Conservation (phyloP, 345 rosid species). For the Eutrema heterophyllum region DNA sequence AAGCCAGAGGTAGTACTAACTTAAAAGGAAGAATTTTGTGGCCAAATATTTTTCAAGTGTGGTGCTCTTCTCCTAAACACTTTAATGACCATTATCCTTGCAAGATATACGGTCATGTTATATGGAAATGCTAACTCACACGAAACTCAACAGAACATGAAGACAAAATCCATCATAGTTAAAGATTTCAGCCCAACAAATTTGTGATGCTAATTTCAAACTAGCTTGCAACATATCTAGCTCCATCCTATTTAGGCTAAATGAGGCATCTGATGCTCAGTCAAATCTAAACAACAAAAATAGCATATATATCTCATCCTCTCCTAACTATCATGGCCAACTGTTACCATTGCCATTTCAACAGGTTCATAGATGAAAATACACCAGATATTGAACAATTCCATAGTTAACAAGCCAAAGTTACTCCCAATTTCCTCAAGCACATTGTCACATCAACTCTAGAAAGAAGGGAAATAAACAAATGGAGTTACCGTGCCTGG, state of each 20-base stretch:
- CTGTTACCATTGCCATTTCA: slow-evolving; percentile 2
- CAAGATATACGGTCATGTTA: not conserved
- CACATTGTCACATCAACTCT: not conserved
- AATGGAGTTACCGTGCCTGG: slow-evolving; percentile 86
- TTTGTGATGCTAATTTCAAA: not conserved
- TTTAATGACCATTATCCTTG: not conserved
- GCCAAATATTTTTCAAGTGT: not conserved
- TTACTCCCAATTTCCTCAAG: not conserved
- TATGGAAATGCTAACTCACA: not conserved
- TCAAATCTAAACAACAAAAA: not conserved
- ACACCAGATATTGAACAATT: not conserved
- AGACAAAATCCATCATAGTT: not conserved
- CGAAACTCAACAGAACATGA: not conserved
- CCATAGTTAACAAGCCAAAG: not conserved
- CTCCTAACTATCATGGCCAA: slow-evolving; percentile 7
- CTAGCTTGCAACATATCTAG: slow-evolving; percentile 1
- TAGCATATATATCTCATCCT: not conserved
- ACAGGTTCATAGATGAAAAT: too few relatives aligned
- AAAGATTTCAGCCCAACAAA: not conserved
- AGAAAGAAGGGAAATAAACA: slow-evolving; percentile 19
- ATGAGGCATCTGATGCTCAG: not conserved
- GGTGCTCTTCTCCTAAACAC: slow-evolving; percentile 7
- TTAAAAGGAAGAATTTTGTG: not conserved
- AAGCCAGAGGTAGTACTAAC: slow-evolving; percentile 14
- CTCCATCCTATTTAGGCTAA: not conserved